Conservation (phyloP, 371 early-diverging fungal species). For the Mucor racemosus region DNA sequence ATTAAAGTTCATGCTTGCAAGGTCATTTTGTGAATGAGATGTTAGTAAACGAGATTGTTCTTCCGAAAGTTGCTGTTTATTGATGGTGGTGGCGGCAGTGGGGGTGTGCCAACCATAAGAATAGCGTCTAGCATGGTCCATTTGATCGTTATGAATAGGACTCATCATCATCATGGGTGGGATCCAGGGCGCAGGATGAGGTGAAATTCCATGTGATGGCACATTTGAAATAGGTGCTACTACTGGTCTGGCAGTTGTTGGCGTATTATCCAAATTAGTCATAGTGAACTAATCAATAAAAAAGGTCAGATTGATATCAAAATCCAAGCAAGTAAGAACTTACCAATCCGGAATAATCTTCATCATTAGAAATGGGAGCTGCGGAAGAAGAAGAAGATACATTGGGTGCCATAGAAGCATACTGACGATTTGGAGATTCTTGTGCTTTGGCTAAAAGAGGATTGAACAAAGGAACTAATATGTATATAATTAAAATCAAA, state of each 20-base stretch:
- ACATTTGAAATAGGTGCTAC: background rate
- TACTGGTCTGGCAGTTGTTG: background rate
- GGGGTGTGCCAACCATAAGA: slow-evolving; percentile 16
- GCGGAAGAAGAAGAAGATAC: background rate
- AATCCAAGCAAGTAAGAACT: background rate
- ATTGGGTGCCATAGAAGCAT: background rate
- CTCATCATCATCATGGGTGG: slow-evolving; percentile 5
- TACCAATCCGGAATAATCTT: slow-evolving; percentile 20
- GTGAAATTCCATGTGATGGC: background rate
- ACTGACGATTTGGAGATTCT: slow-evolving; percentile 10
- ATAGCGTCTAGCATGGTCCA: slow-evolving; percentile 4
- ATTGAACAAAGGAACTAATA: slow-evolving; percentile 12
- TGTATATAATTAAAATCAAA: no score
- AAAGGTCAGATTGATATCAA: background rate
- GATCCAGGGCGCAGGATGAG: slow-evolving; percentile 7
- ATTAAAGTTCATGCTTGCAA: background rate
- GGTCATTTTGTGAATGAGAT: background rate
- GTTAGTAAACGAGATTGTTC: background rate
- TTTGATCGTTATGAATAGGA: background rate
- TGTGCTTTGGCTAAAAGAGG: slow-evolving; percentile 16
- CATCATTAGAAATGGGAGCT: background rate
- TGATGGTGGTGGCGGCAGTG: background rate
- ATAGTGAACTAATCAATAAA: slow-evolving; percentile 9
- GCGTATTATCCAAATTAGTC: slow-evolving; percentile 6
- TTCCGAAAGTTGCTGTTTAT: background rate